phyloP scores from a whole-genome alignment of 2,329 filamentous ascomycete species.

The Aspergillus persii region DNA sequence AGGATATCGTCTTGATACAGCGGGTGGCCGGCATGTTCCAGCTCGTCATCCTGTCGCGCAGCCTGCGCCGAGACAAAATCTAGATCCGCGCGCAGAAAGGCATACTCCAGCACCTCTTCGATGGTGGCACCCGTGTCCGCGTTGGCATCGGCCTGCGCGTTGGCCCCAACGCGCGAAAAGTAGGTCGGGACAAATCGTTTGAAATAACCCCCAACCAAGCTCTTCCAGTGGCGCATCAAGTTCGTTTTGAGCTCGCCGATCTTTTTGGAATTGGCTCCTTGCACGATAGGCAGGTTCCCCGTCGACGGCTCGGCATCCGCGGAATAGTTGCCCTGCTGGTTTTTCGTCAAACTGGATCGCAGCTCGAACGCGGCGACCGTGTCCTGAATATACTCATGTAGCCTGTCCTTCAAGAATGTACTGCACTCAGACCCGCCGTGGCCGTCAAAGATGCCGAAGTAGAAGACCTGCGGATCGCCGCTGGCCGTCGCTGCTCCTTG shows the following conservation, averaged over 20 bases:
- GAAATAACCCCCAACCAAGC: constrained; percentile 90
- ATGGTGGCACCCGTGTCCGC: constrained; percentile 38
- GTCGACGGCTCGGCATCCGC: constrained; percentile 14
- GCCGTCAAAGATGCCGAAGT: constrained; percentile 94
- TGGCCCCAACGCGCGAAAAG: constrained; percentile 56
- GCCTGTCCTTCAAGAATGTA: constrained; percentile 75
- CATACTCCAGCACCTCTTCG: constrained; percentile 72
- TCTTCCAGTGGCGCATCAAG: constrained; percentile 74
- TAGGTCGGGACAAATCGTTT: constrained; percentile 80
- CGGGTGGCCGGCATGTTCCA: constrained; percentile 68
- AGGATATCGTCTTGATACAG: constrained; percentile 84
- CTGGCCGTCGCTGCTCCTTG: constrained; percentile 68
- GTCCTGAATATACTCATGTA: constrained; percentile 87
- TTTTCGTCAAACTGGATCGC: constrained; percentile 66
- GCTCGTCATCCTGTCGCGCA: constrained; percentile 71
- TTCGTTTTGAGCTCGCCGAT: constrained; percentile 67
- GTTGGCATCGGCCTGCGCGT: constrained; percentile 25
- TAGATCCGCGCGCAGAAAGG: constrained; percentile 88
- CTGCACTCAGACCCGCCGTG: constrained; percentile 90
- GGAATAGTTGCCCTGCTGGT: constrained; percentile 13
- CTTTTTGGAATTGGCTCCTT: constrained; percentile 56
- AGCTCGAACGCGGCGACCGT: constrained; percentile 74
- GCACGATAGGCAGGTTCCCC: constrained; percentile 47
- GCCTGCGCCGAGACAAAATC: constrained; percentile 93
- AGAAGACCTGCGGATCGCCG: constrained; percentile 94